These are phyloP conservation scores for Tulasnella sp. DNA, from an alignment of 768 basidiomycete species.

Conservation along the genomic window DNA sequence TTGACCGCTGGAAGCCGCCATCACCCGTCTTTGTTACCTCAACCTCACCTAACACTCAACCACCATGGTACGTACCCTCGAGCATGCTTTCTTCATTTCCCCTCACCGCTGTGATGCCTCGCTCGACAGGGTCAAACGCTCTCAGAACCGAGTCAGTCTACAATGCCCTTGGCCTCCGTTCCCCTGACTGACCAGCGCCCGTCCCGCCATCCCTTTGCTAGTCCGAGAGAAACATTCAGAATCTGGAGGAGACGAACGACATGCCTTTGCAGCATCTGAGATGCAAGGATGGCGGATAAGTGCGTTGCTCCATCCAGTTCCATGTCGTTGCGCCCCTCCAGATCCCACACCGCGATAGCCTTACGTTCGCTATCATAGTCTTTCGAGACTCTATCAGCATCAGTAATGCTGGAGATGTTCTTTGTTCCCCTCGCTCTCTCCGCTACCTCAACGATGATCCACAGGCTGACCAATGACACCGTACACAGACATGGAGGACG, in stretches of 20 bases:
- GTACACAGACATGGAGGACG: slow-evolving; percentile 92
- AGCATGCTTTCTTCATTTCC: no score
- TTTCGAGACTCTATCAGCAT: no score
- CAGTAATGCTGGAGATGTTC: no score
- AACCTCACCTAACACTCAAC: no score
- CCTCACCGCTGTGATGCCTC: no score
- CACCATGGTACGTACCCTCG: no score
- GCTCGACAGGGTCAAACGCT: slow-evolving; percentile 84
- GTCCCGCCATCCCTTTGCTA: slow-evolving; percentile 25
- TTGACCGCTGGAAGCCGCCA: not conserved
- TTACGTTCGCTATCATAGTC: no score
- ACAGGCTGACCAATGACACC: no score
- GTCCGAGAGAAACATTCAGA: slow-evolving; percentile 75
- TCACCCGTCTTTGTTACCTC: not conserved
- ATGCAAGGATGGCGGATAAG: slow-evolving; percentile 99
- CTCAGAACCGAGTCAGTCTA: slow-evolving; percentile 54
- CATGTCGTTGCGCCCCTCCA: no score
- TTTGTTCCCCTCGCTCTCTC: slow-evolving; percentile 18
- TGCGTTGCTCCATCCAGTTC: slow-evolving; percentile 38
- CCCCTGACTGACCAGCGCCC: slow-evolving; percentile 9
- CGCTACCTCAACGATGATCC: no score
- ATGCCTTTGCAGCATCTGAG: slow-evolving; percentile 70
- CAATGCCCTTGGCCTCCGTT: not conserved
- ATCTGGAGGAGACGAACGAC: slow-evolving; percentile 55
- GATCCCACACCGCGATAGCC: no score